Percentiles rank a stretch among this genome's conserved stretches.
Conservation (phyloP, 352 stramenopile genomes). For the Peronospora farinosa region DNA sequence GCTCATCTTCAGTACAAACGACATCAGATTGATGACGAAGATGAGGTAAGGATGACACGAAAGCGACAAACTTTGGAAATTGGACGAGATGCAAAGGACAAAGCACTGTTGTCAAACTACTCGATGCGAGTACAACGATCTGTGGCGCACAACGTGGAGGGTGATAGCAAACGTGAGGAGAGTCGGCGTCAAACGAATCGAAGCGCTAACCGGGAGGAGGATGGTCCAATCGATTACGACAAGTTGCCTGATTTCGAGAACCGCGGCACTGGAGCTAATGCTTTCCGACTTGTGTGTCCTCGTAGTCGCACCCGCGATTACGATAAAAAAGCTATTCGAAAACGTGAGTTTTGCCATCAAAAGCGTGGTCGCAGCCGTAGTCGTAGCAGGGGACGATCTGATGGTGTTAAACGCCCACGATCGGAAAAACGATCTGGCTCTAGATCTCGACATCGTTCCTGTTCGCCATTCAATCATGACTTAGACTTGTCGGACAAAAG, state of each 20-base stretch:
- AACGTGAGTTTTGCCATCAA: slow-evolving; percentile 4
- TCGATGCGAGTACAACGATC: slow-evolving; percentile 53
- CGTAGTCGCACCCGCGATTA: slow-evolving; percentile 6
- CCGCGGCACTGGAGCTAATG: slow-evolving; percentile 20
- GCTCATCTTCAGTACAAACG: slow-evolving; percentile 73
- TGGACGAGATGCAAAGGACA: slow-evolving; percentile 55
- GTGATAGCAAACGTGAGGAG: slow-evolving; percentile 6
- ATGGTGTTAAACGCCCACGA: slow-evolving; percentile 13
- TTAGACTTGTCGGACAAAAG: neutral
- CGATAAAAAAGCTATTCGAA: slow-evolving; percentile 7
- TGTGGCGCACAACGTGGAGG: slow-evolving; percentile 33
- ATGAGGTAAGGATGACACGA: slow-evolving; percentile 1
- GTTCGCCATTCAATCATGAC: slow-evolving; percentile 8
- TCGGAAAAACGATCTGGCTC: slow-evolving; percentile 26
- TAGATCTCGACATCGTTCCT: slow-evolving; percentile 18
- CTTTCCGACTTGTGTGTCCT: slow-evolving; percentile 16
- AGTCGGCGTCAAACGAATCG: slow-evolving; percentile 3
- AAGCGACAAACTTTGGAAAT: slow-evolving; percentile 29
- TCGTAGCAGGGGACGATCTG: slow-evolving; percentile 21
- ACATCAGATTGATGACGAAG: slow-evolving; percentile 23
- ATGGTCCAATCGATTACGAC: slow-evolving; percentile 74
- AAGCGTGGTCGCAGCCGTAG: slow-evolving; percentile 34
- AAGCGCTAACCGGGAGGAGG: slow-evolving; percentile 33
- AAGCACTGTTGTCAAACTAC: slow-evolving; percentile 52
- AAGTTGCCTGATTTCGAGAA: slow-evolving; percentile 70